A percentile compares a stretch with the other conserved stretches of the same genome.
Evolutionary conservation across 768 basidiomycete species (phyloP).

Genomic region (Phanerodontia chrysosporium): DNA sequence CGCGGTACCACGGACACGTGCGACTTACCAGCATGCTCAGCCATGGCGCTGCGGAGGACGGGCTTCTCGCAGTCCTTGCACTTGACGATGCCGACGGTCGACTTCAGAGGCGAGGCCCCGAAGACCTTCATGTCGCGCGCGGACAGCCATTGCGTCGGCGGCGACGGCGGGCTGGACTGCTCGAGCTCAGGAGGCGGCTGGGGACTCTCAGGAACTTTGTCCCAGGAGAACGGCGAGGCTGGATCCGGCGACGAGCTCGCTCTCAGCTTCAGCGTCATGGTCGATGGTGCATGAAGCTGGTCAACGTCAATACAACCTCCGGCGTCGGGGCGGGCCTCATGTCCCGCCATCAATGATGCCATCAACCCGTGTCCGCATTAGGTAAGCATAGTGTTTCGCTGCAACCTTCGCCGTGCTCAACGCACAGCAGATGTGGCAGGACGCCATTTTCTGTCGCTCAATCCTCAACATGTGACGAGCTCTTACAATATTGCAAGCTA

Average conservation of each 20-base stretch:
- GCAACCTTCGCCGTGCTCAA: background rate
- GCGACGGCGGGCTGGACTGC: conserved; percentile 44
- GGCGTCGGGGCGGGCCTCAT: background rate
- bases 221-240: conserved; percentile 64
- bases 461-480: too few relatives aligned
- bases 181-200: conserved; percentile 24
- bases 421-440: background rate
- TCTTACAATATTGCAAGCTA: too few relatives aligned
- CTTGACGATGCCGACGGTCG: conserved; percentile 58
- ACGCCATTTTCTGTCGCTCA: too few relatives aligned
- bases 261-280: conserved; percentile 42
- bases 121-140: conserved; percentile 87
- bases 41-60: conserved; percentile 66
- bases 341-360: background rate
- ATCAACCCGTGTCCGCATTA: background rate
- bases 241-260: conserved; percentile 33
- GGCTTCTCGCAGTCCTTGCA: conserved; percentile 85
- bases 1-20: background rate
- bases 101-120: conserved; percentile 67
- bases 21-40: conserved; percentile 69
- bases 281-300: background rate
- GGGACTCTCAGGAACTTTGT: conserved; percentile 32
- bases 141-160: conserved; percentile 82
- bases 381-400: background rate
- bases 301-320: background rate